Conservation (phyloP, 805 yeast genomes). For the Debaryomyces maramus region DNA sequence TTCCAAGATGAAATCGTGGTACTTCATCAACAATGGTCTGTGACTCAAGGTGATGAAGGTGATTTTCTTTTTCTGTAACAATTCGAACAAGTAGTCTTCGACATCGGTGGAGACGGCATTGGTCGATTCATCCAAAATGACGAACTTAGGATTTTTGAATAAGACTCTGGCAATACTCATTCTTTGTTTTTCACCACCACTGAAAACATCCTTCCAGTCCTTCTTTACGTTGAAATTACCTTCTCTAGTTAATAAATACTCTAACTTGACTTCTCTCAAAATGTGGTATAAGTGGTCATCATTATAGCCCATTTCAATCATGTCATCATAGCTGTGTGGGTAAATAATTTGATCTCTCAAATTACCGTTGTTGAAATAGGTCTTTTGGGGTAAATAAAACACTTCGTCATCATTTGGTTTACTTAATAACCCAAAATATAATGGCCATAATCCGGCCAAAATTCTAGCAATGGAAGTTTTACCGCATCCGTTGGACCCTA, state of each 20-base stretch:
- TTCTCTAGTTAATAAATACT: conserved; percentile 72
- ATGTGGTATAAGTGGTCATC: conserved; percentile 71
- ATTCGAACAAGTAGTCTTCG: conserved; percentile 81
- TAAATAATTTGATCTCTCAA: conserved; percentile 89
- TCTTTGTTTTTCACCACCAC: conserved; percentile 96
- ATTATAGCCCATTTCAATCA: conserved; percentile 67
- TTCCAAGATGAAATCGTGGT: conserved; percentile 75
- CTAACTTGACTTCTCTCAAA: conserved; percentile 74
- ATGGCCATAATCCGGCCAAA: conserved; percentile 89
- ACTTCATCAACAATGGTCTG: conserved; percentile 78
- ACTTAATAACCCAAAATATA: conserved; percentile 78
- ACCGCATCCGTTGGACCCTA: conserved; percentile 90
- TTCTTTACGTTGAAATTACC: conserved; percentile 53
- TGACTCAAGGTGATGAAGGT: conserved; percentile 82
- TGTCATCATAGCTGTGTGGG: conserved; percentile 76
- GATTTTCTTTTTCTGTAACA: conserved; percentile 65
- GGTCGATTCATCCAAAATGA: conserved; percentile 89
- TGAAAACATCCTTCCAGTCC: conserved; percentile 87
- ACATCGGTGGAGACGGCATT: conserved; percentile 88
- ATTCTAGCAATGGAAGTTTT: conserved; percentile 83
- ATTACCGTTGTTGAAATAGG: conserved; percentile 81
- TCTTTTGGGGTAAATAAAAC: conserved; percentile 79
- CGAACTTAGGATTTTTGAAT: conserved; percentile 77
- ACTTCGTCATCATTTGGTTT: conserved; percentile 72
- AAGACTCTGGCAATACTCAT: conserved; percentile 83